Percentiles rank a stretch among this genome's conserved stretches.
Conservation (phyloP, 1,284 basidiomycete species). For the Ustilago lituana region DNA sequence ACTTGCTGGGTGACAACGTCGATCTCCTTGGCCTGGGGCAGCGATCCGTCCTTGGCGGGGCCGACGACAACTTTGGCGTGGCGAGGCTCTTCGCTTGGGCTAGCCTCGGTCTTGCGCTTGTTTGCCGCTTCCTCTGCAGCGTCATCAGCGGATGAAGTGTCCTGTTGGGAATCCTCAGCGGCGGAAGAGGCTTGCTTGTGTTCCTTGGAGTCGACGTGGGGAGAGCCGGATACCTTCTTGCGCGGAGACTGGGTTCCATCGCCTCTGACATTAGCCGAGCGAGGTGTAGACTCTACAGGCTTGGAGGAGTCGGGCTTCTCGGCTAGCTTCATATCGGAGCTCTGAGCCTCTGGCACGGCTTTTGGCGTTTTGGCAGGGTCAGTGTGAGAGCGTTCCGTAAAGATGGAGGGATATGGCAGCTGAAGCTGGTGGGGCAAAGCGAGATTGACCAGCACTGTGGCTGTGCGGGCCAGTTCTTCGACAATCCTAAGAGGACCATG, state of each 20-base stretch:
- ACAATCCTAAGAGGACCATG: conserved; percentile 26
- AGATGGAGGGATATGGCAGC: conserved; percentile 42
- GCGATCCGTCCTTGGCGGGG: conserved; percentile 11
- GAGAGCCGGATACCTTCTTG: conserved; percentile 30
- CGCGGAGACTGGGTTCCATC: conserved; percentile 21
- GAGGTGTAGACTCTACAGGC: background rate
- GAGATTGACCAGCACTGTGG: conserved; percentile 27
- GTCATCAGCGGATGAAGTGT: conserved; percentile 2
- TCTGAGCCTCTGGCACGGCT: background rate
- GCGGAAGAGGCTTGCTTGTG: background rate
- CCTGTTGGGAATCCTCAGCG: conserved; percentile 5
- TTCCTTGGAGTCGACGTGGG: conserved; percentile 4
- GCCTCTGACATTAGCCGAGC: background rate
- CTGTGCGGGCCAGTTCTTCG: conserved; percentile 31
- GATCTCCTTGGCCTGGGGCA: conserved; percentile 35
- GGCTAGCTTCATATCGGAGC: background rate
- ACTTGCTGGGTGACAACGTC: conserved; percentile 40
- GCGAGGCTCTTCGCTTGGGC: conserved; percentile 10
- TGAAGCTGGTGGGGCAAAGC: conserved; percentile 31
- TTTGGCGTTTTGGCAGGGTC: conserved; percentile 1
- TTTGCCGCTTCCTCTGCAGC: conserved; percentile 6
- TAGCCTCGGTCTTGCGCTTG: conserved; percentile 14
- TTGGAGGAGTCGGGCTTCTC: conserved; percentile 8
- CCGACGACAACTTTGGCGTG: conserved; percentile 44
- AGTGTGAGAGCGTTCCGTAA: conserved; percentile 7